These are phyloP conservation scores for Salvia hispanica DNA, from an alignment of 257 asterid genomes.

Conservation along the genomic window DNA sequence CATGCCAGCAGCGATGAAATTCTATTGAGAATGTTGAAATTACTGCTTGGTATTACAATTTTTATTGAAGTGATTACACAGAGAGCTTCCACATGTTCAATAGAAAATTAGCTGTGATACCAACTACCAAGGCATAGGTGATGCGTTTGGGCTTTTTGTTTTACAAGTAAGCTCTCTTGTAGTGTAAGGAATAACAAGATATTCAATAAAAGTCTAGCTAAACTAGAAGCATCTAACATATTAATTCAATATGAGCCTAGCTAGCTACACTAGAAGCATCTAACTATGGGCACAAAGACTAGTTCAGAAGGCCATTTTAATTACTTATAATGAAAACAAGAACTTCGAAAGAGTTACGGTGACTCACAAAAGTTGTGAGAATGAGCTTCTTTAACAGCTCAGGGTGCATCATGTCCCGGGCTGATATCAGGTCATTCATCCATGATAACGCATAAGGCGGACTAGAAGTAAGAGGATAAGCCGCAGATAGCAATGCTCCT, in stretches of 20 bases:
- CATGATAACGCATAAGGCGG: conserved; percentile 88
- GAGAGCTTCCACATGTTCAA: neutral
- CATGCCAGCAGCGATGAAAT: conserved; percentile 46
- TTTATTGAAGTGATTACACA: neutral
- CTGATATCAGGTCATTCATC: conserved; percentile 88
- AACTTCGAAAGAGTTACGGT: conserved; percentile 1
- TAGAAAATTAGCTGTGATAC: conserved; percentile 8
- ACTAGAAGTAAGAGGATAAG: conserved; percentile 88
- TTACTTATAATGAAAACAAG: neutral
- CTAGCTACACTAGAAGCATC: neutral
- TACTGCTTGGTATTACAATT: conserved; percentile 6
- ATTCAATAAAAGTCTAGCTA: too few relatives aligned
- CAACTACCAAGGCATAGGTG: neutral
- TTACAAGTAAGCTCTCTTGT: too few relatives aligned
- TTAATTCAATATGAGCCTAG: neutral
- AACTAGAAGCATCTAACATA: neutral
- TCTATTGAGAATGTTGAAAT: conserved; percentile 19
- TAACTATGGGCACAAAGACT: neutral
- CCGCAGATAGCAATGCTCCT: conserved; percentile 89
- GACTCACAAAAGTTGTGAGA: conserved; percentile 85
- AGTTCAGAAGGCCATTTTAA: neutral
- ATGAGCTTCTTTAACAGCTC: conserved; percentile 88
- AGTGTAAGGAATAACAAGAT: too few relatives aligned
- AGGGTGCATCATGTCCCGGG: conserved; percentile 97
- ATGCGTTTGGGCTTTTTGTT: neutral